Conservation (phyloP, 2,329 filamentous ascomycete species). For the Ophiostoma novo-ulmi region DNA sequence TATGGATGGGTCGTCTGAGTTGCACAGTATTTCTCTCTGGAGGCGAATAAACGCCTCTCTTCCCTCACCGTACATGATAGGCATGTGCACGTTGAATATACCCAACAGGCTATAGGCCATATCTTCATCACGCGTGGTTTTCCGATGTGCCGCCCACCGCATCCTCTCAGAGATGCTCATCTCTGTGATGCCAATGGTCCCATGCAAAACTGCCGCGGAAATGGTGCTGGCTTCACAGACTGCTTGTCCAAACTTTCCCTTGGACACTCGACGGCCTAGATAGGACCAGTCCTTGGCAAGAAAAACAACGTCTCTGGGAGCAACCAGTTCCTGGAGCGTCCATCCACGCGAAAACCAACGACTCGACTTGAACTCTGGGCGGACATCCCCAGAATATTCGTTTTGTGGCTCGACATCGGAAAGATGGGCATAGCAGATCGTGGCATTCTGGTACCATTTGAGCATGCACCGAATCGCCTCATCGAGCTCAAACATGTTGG, state of each 20-base stretch:
- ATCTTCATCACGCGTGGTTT: background rate
- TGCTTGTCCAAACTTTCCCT: background rate
- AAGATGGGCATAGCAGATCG: background rate
- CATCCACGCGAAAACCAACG: background rate
- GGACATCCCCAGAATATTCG: background rate
- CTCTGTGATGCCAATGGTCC: background rate
- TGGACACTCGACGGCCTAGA: background rate
- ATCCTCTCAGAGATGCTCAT: background rate
- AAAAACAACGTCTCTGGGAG: background rate
- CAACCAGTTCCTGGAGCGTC: background rate
- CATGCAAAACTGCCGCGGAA: background rate
- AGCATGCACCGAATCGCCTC: constrained; percentile 2
- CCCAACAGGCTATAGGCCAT: background rate
- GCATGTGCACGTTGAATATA: background rate
- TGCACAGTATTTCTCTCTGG: background rate
- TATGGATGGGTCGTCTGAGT: background rate
- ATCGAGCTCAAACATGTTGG: background rate
- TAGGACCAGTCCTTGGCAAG: background rate
- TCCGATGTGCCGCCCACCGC: background rate
- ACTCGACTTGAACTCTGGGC: background rate
- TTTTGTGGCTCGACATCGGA: background rate
- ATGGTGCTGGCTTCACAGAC: background rate
- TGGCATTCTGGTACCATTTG: background rate
- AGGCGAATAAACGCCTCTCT: background rate
- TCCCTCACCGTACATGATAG: background rate